Base-by-base conservation (phyloP, 2,329 filamentous ascomycete genomes). In the Aspergillus viridinutans region DNA sequence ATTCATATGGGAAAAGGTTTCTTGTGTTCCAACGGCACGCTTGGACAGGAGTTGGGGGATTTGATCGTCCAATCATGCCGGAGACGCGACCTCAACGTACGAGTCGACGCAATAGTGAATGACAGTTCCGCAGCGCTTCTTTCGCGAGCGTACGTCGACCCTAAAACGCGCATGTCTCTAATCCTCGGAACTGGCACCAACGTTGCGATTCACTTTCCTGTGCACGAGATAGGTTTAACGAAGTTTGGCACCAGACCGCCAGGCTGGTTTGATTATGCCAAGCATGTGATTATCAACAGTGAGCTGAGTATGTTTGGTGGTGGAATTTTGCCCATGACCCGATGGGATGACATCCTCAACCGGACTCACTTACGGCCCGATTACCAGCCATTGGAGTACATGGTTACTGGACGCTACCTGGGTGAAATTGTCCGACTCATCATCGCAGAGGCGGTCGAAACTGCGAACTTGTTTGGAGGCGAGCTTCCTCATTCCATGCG, bases 1-100 rank as follows among this genome's bases (percentile, higher is more conserved):
- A 76, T 85, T 53, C 78, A 78, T 17, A 88, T 88, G 85, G 85
- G 85, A 58, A 88, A 88, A 68, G 85, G 85, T 0, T 87, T 87
- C 66, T 74, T 76, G 53, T 85, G 83, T 49, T 84, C 82, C 17
- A 78, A 84, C 59, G 83, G 81, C 26, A 80, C 84, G 3, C 74
- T 84, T 42, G 84, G 84, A 29, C 76, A 83, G 62, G 85, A 88
- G 67, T 72, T 88, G 38, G 81, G 81, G 52, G 78, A 81, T 51
- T 70, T 87, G 56, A 82, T 88, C 61, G 83, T 83, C 73, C 71
- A 76, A 32, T 83, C 85, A 17, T 88, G 84, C 69, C 76, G 73
- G 49, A 78, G 78, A 60, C 76, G 76, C 59, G 75, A 77, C 29
- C 72, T 87, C 50, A 82, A 84, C 56, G 82, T 87, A 17, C 76